Evolutionary conservation across 2,329 filamentous ascomycete genomes (phyloP).

Genomic region (Neofusicoccum ribis): DNA sequence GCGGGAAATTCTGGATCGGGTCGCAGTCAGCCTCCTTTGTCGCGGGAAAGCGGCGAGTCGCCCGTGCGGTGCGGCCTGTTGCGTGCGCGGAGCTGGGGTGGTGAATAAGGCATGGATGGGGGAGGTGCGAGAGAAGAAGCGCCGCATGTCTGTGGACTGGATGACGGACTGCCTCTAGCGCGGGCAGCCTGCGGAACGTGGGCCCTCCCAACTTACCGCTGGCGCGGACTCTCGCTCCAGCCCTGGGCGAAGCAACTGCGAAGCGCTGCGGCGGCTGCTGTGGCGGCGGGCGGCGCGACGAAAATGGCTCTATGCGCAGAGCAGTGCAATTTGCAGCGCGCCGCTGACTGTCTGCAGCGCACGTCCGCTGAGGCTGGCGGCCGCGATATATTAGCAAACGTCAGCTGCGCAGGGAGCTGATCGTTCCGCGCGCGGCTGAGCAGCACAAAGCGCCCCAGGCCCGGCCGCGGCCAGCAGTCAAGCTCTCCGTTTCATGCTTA

Average conservation of each 20-base stretch:
- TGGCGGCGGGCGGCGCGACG: background rate
- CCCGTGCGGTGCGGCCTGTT: constrained; percentile 9
- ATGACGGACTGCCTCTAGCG: background rate
- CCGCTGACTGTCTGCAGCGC: constrained; percentile 5
- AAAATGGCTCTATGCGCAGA: constrained; percentile 11
- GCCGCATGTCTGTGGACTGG: background rate
- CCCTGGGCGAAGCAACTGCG: no score
- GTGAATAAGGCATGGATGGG: background rate
- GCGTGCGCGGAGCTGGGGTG: constrained; percentile 2
- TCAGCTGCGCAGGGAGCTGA: constrained; percentile 14
- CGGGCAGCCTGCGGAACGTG: no score
- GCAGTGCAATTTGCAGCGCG: background rate
- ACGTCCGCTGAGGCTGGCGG: constrained; percentile 5
- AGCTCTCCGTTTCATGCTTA: constrained; percentile 14
- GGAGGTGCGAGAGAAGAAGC: constrained; percentile 10
- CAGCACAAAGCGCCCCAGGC: constrained; percentile 9
- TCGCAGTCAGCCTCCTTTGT: constrained; percentile 16
- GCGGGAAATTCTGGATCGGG: constrained; percentile 10
- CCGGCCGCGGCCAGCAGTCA: background rate
- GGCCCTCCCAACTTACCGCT: constrained; percentile 1
- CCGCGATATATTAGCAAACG: constrained; percentile 15
- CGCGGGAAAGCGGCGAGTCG: constrained; percentile 3
- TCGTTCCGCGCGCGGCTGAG: constrained; percentile 16
- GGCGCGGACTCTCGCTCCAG: background rate
- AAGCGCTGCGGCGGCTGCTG: background rate